A percentile compares a stretch with the other conserved stretches of the same genome.
phyloP scores from a whole-genome alignment of 345 rosid genomes.

The Moricandia arvensis region DNA sequence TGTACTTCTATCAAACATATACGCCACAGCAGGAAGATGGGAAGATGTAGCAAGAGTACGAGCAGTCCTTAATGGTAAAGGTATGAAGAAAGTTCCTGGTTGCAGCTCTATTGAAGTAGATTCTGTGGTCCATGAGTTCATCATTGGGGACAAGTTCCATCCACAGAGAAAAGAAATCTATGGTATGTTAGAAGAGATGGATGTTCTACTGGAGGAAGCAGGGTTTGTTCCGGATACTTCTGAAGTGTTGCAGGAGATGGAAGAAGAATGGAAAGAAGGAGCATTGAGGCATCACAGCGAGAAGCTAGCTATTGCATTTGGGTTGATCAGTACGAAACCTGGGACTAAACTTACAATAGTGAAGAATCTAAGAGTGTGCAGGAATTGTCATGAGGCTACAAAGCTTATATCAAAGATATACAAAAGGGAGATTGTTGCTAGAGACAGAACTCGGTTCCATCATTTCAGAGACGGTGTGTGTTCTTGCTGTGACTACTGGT shows the following conservation, averaged over 20 bases:
- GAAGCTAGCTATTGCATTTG: constrained; percentile 78
- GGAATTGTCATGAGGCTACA: constrained; percentile 71
- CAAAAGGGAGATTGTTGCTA: constrained; percentile 71
- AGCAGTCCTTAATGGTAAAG: constrained; percentile 51
- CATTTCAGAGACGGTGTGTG: constrained; percentile 69
- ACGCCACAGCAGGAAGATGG: constrained; percentile 72
- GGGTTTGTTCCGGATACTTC: constrained; percentile 70
- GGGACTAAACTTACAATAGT: constrained; percentile 71
- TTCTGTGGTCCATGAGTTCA: constrained; percentile 70
- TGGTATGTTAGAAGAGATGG: constrained; percentile 68
- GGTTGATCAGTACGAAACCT: constrained; percentile 72
- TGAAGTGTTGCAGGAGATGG: constrained; percentile 70
- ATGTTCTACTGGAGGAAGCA: constrained; percentile 44
- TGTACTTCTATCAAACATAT: constrained; percentile 76
- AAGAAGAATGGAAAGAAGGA: constrained; percentile 72
- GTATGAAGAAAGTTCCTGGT: constrained; percentile 75
- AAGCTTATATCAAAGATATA: constrained; percentile 72
- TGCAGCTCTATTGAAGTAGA: constrained; percentile 73
- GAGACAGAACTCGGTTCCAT: constrained; percentile 79
- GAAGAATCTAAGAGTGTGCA: constrained; percentile 79
- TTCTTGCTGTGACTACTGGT: constrained; percentile 82
- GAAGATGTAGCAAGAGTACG: constrained; percentile 63
- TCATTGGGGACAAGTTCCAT: constrained; percentile 68
- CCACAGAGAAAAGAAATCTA: constrained; percentile 55
- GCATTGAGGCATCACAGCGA: constrained; percentile 74